Evolutionary conservation across 2,329 filamentous ascomycete species (phyloP).

Genomic region (Fusarium fujikuroi): DNA sequence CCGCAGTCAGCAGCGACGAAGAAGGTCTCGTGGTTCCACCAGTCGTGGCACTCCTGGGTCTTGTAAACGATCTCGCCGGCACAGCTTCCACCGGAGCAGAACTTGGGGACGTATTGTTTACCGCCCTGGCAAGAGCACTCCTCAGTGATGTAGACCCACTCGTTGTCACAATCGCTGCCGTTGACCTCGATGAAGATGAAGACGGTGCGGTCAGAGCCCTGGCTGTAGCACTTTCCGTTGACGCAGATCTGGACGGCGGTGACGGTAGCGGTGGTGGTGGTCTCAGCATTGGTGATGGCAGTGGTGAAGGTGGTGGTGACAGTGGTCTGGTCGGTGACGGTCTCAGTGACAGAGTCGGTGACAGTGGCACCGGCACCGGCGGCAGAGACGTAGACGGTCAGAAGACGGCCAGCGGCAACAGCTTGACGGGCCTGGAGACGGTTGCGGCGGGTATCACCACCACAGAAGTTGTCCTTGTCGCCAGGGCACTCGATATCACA

Average conservation of each 20-base stretch:
- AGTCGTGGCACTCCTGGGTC: conserved; percentile 27
- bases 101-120: conserved; percentile 25
- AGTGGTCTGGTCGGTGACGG: conserved; percentile 16
- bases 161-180: conserved; percentile 24
- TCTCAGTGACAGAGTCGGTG: neutral
- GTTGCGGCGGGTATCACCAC: conserved; percentile 22
- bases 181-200: conserved; percentile 32
- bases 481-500: conserved; percentile 37
- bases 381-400: conserved; percentile 23
- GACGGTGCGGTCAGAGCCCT: neutral
- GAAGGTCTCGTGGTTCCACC: conserved; percentile 18
- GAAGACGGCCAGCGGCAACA: conserved; percentile 19
- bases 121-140: conserved; percentile 34
- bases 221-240: conserved; percentile 12
- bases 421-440: conserved; percentile 26
- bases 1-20: conserved; percentile 27
- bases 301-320: conserved; percentile 27
- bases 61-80: conserved; percentile 34
- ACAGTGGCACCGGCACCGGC: neutral
- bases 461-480: conserved; percentile 21
- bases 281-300: neutral
- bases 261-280: conserved; percentile 13
- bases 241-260: conserved; percentile 25
- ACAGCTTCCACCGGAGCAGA: conserved; percentile 22
- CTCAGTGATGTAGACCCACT: conserved; percentile 29